Evolutionary conservation across 2,329 filamentous ascomycete genomes (phyloP).

Genomic region (Aureobasidium uvarum): DNA sequence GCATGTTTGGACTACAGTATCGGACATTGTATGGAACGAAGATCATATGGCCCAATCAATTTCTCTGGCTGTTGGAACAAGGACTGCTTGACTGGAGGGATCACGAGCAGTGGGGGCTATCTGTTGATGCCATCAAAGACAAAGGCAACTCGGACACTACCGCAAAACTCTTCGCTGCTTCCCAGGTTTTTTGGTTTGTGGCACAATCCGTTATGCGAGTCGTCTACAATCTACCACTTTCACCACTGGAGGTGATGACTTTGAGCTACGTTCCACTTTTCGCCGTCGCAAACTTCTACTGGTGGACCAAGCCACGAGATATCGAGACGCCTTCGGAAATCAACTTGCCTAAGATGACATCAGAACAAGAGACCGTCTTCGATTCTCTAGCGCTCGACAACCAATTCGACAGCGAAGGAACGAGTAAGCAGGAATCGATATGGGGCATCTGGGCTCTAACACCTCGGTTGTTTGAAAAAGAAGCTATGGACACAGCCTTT

Average conservation of each 20-base stretch:
- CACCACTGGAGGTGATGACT: slow-evolving; percentile 41
- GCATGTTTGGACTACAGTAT: slow-evolving; percentile 40
- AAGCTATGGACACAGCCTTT: slow-evolving; percentile 29
- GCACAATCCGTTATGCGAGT: slow-evolving; percentile 38
- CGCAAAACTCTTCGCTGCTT: slow-evolving; percentile 36
- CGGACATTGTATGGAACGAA: slow-evolving; percentile 32
- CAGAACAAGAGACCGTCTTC: slow-evolving; percentile 32
- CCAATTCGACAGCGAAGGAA: slow-evolving; percentile 36
- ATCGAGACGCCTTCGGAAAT: slow-evolving; percentile 38
- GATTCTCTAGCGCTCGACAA: slow-evolving; percentile 34
- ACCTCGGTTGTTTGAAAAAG: slow-evolving; percentile 38
- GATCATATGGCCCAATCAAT: slow-evolving; percentile 41
- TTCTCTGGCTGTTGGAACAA: slow-evolving; percentile 36
- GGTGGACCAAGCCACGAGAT: slow-evolving; percentile 43
- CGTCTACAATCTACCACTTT: slow-evolving; percentile 38
- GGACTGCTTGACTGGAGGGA: slow-evolving; percentile 36
- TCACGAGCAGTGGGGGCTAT: slow-evolving; percentile 35
- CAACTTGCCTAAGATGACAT: slow-evolving; percentile 35
- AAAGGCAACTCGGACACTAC: slow-evolving; percentile 39
- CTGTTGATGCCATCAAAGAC: slow-evolving; percentile 35
- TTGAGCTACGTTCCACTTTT: slow-evolving; percentile 42
- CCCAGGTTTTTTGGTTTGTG: slow-evolving; percentile 39
- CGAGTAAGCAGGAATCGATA: slow-evolving; percentile 32
- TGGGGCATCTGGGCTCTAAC: slow-evolving; percentile 37
- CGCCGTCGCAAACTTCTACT: slow-evolving; percentile 39